These are phyloP conservation scores for Backusella australiensis DNA, from an alignment of 192 early-diverging fungal species.

Conservation along the genomic window DNA sequence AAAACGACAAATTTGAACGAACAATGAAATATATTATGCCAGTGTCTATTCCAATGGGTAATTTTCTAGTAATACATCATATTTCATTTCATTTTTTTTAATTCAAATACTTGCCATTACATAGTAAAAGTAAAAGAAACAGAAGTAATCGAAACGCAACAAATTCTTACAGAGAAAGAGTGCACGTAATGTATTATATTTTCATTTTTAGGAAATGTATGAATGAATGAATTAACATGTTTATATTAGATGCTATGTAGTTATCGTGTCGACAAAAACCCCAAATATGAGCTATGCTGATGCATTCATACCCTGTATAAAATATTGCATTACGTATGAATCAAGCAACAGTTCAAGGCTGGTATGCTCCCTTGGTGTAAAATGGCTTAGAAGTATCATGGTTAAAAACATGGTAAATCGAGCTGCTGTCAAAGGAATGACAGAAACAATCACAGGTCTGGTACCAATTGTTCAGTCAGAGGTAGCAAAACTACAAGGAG, in stretches of 20 bases:
- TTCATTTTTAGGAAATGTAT: neutral
- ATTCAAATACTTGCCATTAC: neutral
- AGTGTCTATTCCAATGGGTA: constrained; percentile 63
- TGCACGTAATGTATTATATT: constrained; percentile 36
- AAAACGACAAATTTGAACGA: constrained; percentile 26
- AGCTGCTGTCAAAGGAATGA: constrained; percentile 58
- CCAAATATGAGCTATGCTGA: constrained; percentile 68
- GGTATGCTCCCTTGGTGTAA: constrained; percentile 54
- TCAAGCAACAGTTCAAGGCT: constrained; percentile 49
- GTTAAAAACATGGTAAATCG: constrained; percentile 66
- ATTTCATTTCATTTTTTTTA: neutral
- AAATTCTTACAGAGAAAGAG: constrained; percentile 53
- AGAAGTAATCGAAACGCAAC: constrained; percentile 56
- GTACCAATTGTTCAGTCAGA: constrained; percentile 43
- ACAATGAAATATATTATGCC: constrained; percentile 64
- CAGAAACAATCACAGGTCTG: constrained; percentile 47
- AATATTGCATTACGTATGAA: constrained; percentile 70
- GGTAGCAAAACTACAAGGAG: constrained; percentile 15
- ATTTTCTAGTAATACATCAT: neutral
- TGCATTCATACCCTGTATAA: constrained; percentile 57
- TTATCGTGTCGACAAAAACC: constrained; percentile 46
- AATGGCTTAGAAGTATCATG: constrained; percentile 68
- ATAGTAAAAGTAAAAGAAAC: constrained; percentile 68
- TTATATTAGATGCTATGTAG: constrained; percentile 34
- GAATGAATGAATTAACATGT: neutral